These are phyloP conservation scores for Aspergillus versicolor DNA, from an alignment of 2,329 filamentous ascomycete species.

Conservation along the genomic window DNA sequence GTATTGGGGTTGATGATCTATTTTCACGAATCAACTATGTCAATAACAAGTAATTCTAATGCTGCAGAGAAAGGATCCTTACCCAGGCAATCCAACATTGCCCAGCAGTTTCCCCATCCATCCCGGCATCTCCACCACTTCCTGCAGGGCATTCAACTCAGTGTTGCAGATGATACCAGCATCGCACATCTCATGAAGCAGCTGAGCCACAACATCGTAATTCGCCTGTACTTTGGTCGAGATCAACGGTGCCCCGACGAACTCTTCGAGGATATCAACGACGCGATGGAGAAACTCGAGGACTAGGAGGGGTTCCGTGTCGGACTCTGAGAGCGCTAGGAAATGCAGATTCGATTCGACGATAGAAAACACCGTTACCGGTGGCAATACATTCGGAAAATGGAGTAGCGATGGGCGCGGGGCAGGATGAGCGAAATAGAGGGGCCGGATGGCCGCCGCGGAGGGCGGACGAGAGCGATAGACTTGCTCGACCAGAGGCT, in stretches of 20 bases:
- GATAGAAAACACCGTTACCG: slow-evolving; percentile 85
- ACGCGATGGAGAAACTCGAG: slow-evolving; percentile 94
- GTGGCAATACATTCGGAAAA: slow-evolving; percentile 75
- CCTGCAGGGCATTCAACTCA: slow-evolving; percentile 86
- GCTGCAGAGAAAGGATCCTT: slow-evolving; percentile 16
- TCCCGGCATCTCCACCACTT: slow-evolving; percentile 87
- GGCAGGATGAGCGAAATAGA: slow-evolving; percentile 78
- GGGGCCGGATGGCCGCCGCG: slow-evolving; percentile 72
- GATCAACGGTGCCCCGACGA: slow-evolving; percentile 82
- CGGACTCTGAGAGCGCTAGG: slow-evolving; percentile 77
- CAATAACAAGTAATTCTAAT: background rate
- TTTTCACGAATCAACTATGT: background rate
- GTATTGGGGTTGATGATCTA: slow-evolving; percentile 42
- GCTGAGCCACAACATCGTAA: slow-evolving; percentile 91
- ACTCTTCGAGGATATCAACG: slow-evolving; percentile 90
- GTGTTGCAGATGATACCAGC: slow-evolving; percentile 85
- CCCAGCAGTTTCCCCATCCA: slow-evolving; percentile 86
- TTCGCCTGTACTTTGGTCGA: slow-evolving; percentile 82
- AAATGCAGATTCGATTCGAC: slow-evolving; percentile 85
- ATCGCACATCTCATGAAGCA: slow-evolving; percentile 96
- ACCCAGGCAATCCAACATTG: slow-evolving; percentile 80
- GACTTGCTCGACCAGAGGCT: slow-evolving; percentile 80
- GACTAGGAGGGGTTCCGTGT: slow-evolving; percentile 84
- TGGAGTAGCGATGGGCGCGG: slow-evolving; percentile 87
- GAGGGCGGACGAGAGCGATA: slow-evolving; percentile 81